Evolutionary conservation across 805 yeast genomes (phyloP), one percentile per base, ranked within the genome.

Genomic region (Clavispora carvajalis): DNA sequence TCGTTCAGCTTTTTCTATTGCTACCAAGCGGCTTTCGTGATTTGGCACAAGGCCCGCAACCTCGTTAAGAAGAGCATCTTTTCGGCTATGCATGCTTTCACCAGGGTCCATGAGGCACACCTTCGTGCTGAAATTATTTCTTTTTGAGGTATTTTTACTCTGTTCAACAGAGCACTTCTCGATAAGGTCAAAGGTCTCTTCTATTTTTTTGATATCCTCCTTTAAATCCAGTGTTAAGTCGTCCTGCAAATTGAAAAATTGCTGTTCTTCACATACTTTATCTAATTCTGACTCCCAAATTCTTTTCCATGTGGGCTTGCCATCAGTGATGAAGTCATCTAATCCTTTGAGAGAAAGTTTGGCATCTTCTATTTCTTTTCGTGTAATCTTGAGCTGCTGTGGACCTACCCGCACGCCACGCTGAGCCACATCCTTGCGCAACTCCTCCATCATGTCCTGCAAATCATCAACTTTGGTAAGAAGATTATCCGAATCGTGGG

Each of bases 241-340:
- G 53, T 88, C 96, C 60, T 91, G 97, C 15, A 88, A 73, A 41
- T 85, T 85, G 63, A 90, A 79, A 59, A 88, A 88, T 49, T 91
- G 95, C 59, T 93, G 98, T 55, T 90, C 97, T 54, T 88, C 95
- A 48, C 95, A 84, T 11, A 93, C 91, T 26, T 82, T 82, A 45
- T 88, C 93, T 41, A 93, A 73, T 56, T 89, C 96, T 5, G 82
- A 68, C 57, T 90, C 96, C 97, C 99, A 91, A 7, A 87, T 82
- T 49, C 77, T 77, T 56, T 86, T 85, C 96, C 98, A 89, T 23
- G 78, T 79, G 6, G 89, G 82, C 48, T 85, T 85, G 55, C 89
- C 98, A 4, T 69, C 67, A 1, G 61, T 53, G 29, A 93, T 81
- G 53, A 77, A 88, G 4, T 63, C 63, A n/a, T 74, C 70, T 73